Base-by-base conservation (phyloP, 73 alveolate species). In the Blepharisma stoltei region DNA sequence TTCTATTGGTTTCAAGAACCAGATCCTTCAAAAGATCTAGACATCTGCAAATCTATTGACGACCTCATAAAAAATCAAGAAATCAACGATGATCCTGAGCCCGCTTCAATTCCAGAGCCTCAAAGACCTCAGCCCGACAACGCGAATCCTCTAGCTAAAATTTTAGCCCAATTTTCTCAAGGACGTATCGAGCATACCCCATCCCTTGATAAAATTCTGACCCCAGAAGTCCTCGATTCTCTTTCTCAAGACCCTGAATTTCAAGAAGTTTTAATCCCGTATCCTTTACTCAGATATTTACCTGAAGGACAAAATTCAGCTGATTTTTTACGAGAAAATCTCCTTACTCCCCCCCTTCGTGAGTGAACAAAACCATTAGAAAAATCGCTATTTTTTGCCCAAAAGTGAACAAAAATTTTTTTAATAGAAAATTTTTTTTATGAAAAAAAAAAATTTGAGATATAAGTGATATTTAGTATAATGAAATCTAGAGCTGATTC, bases 241-340 rank as follows among this genome's bases (percentile, higher is more conserved):
- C 73, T 60, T 25, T n/a, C 23, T 2, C n/a, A 60, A 4, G 73
- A 60, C 73, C 23, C 23, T 14, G 46, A n/a, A n/a, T 2, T 14
- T 9, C 18, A 60, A 8, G 46, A n/a, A 60, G 73, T 14, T 14
- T 25, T 60, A 47, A 81, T 32, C 47, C 78, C 11, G 70, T 86
- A 6, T 1, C 41, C 41, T 32, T 32, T 32, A 32, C 41, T 76
- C 14, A 79, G 82, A 60, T 81, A 78, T 25, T 79, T 86, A 4
- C 95, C 95, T 6, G 95, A 88, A 55, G 91, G 88, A 5, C 84
- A 88, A 55, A 73, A 84, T 54, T n/a, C 70, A 27, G 70, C 27
- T 45, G 85, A 84, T 23, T 21, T 54, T 55, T 50, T 88, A 41
- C 75, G 88, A 49, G 92, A 79, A 21, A 88, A 84, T 60, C 68